phyloP scores from a whole-genome alignment of 169 alveolate species.

The Plasmodium reichenowi region DNA sequence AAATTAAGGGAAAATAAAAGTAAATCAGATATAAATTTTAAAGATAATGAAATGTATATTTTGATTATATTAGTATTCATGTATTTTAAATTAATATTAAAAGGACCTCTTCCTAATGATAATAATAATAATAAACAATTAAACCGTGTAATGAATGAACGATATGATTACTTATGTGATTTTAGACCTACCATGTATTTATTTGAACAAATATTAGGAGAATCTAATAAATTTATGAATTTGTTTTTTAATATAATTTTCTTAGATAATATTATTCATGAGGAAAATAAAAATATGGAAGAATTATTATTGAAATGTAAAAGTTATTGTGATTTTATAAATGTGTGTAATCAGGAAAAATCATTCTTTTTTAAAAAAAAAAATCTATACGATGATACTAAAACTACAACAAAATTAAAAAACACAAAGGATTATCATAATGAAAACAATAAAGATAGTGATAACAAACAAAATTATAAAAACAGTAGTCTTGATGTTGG shows the following conservation, averaged over 20 bases:
- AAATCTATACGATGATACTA: not conserved
- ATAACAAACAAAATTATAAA: not conserved
- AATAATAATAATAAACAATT: constrained; percentile 47
- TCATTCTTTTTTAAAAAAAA: not conserved
- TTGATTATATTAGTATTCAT: constrained; percentile 59
- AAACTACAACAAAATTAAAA: not conserved
- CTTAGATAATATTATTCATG: constrained; percentile 66
- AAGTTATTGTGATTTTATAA: constrained; percentile 37
- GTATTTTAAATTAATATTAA: constrained; percentile 59
- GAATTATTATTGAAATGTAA: constrained; percentile 22
- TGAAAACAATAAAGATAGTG: not conserved
- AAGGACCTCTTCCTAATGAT: constrained; percentile 60
- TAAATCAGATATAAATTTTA: constrained; percentile 61
- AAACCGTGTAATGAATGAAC: constrained; percentile 64
- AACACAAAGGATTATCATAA: not conserved
- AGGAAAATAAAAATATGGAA: constrained; percentile 36
- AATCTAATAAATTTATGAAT: constrained; percentile 58
- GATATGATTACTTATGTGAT: constrained; percentile 55
- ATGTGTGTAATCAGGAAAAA: constrained; percentile 23
- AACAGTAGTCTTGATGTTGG: not conserved
- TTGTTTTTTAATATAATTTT: constrained; percentile 46
- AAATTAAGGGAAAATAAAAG: constrained; percentile 48
- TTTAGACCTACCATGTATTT: constrained; percentile 75
- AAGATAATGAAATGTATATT: constrained; percentile 68
- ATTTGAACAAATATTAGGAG: constrained; percentile 62